phyloP scores from a whole-genome alignment of 2,329 filamentous ascomycete species.

The Diaporthe caulivora region DNA sequence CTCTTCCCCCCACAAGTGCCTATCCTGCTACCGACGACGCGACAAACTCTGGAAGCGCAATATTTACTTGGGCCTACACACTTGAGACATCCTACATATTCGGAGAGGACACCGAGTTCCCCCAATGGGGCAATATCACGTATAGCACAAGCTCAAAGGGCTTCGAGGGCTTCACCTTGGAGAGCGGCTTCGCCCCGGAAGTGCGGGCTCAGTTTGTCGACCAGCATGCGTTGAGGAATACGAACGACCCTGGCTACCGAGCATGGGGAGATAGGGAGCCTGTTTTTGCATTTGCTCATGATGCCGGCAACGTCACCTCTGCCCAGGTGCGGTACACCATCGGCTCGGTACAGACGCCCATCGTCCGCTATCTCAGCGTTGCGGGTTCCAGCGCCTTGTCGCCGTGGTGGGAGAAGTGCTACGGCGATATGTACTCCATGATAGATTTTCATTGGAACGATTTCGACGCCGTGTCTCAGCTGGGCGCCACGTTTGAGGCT shows the following conservation, averaged over 20 bases:
- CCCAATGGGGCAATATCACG: constrained; percentile 58
- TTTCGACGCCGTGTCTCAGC: constrained; percentile 67
- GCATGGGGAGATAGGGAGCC: constrained; percentile 80
- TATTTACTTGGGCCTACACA: constrained; percentile 40
- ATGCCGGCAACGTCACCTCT: constrained; percentile 45
- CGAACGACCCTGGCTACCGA: constrained; percentile 72
- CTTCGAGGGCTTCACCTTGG: constrained; percentile 46
- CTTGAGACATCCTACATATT: constrained; percentile 37
- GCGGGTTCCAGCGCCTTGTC: constrained; percentile 80
- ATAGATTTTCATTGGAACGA: constrained; percentile 81
- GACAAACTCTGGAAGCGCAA: constrained; percentile 10
- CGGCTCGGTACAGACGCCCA: constrained; percentile 79
- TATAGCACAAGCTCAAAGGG: constrained; percentile 40
- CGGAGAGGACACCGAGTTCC: constrained; percentile 57
- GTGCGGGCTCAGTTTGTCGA: constrained; percentile 76
- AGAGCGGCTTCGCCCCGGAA: constrained; percentile 73
- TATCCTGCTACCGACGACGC: not conserved
- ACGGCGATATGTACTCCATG: constrained; percentile 69
- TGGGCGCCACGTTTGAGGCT: constrained; percentile 36
- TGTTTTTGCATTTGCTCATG: constrained; percentile 81
- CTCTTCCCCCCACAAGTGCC: constrained; percentile 55
- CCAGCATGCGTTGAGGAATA: constrained; percentile 73
- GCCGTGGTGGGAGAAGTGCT: constrained; percentile 82
- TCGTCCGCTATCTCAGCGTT: constrained; percentile 80
- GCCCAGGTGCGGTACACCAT: constrained; percentile 78